Evolutionary conservation across 75 land plant species (phyloP).

Genomic region (Selaginella tamariscina): DNA sequence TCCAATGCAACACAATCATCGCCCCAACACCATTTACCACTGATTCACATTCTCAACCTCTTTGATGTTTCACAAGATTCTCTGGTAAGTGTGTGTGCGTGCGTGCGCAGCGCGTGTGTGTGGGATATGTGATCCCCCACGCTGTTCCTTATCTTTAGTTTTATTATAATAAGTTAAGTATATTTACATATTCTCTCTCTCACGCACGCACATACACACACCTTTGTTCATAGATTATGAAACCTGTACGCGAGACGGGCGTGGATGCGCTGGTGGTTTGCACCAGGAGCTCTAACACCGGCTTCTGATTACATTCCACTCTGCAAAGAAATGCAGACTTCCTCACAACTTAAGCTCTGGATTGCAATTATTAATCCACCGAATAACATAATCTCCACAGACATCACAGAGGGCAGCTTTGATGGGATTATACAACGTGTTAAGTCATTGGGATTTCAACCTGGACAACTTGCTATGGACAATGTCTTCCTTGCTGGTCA

Average conservation of each 20-base stretch:
- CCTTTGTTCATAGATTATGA: conserved; percentile 33
- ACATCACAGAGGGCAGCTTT: conserved; percentile 23
- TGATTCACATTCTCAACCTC: no score
- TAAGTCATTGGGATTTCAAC: conserved; percentile 24
- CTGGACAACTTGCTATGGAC: conserved; percentile 17
- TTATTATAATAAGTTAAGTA: no score
- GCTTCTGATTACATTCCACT: conserved; percentile 23
- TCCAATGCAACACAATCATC: no score
- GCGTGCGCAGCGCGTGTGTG: no score
- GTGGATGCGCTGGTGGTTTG: conserved; percentile 20
- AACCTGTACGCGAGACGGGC: conserved; percentile 23
- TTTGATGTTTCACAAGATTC: no score
- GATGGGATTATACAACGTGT: conserved; percentile 23
- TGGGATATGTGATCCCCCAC: no score
- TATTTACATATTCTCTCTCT: no score
- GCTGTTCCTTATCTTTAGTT: no score
- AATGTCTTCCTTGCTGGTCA: conserved; percentile 32
- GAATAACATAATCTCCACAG: neutral
- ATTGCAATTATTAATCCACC: conserved; percentile 19
- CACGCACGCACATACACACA: no score
- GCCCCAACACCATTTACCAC: no score
- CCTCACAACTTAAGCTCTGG: conserved; percentile 24
- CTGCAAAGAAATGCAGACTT: conserved; percentile 18
- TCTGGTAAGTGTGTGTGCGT: no score
- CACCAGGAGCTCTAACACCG: conserved; percentile 27